Evolutionary conservation across 768 basidiomycete genomes (phyloP).

Genomic region (Boletus bicolor): DNA sequence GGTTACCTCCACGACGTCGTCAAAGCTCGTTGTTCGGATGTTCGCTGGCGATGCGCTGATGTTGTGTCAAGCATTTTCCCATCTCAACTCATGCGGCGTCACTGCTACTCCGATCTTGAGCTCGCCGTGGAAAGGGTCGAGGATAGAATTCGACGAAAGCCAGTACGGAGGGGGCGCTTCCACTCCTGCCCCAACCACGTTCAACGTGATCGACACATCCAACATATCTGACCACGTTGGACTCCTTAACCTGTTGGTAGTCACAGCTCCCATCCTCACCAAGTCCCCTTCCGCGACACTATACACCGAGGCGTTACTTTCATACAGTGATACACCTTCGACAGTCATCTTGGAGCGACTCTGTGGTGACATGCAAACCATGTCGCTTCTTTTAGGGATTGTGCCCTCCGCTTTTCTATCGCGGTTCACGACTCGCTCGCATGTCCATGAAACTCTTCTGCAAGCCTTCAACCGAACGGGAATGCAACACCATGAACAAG

Average conservation of each 20-base stretch:
- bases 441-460: conserved; percentile 21
- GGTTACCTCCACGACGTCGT: not conserved
- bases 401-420: conserved; percentile 25
- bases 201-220: conserved; percentile 35
- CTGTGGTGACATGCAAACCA: conserved; percentile 28
- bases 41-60: conserved; percentile 30
- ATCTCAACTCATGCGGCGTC: conserved; percentile 4
- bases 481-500: conserved; percentile 21
- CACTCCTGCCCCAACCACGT: conserved; percentile 25
- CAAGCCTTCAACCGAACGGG: not conserved
- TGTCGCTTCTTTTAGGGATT: conserved; percentile 29
- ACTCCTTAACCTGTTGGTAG: conserved; percentile 26
- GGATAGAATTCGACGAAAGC: conserved; percentile 20
- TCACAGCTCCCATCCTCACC: conserved; percentile 23
- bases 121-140: conserved; percentile 25
- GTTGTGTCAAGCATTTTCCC: conserved; percentile 26
- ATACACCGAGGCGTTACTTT: conserved; percentile 30
- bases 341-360: conserved; percentile 21
- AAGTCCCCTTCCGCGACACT: conserved; percentile 23
- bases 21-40: conserved; percentile 24
- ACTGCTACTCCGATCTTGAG: conserved; percentile 17
- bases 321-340: conserved; percentile 7
- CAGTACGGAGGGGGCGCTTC: conserved; percentile 17
- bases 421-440: conserved; percentile 30
- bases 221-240: conserved; percentile 32